Evolutionary conservation across 805 yeast genomes (phyloP), one percentile per base, ranked within the genome.

Genomic region (Starmera quercuum): DNA sequence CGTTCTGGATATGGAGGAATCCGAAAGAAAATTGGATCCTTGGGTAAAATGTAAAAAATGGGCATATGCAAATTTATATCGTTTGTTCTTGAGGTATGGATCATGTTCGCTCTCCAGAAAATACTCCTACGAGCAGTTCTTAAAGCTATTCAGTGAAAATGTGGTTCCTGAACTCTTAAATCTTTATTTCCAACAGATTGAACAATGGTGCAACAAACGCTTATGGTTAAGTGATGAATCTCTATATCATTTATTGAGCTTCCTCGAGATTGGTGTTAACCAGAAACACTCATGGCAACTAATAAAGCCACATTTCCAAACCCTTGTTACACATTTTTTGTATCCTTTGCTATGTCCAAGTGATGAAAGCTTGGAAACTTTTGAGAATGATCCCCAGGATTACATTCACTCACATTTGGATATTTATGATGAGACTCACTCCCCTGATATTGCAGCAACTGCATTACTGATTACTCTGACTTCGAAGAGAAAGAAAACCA

Each of bases 301-400:
- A 11, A 60, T 90, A 30, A 71, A 77, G 47, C 79, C 83, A 1
- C 80, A 80, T 53, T 66, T 77, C 32, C 75, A 75, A 27, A 68
- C 73, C 6, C 60, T 90, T 18, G 62, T 90, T 23, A 61, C 77
- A 10, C 86, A 80, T 45, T 75, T 90, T 35, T 68, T 90, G 8
- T 81, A 71, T 57, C 95, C 95, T 3, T 60, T 82, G 36, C 58
- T 90, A 37, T 74, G 87, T 43, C 83, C 92, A 2, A 66, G 71
- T 7, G 78, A 77, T 34, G 76, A 71, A 6, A 74, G 76, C 14
- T 61, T 85, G 36, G 94, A 83, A 44, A 58, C 73, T 5, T 88
- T 83, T 59, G 94, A 86, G 41, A 76, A 71, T 40, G 96, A 88
- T 47, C 96, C 96, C 4, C 81, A 75, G 36, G 96, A 87, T 53